phyloP scores from a whole-genome alignment of 768 basidiomycete species.

The Nidularia sp. region DNA sequence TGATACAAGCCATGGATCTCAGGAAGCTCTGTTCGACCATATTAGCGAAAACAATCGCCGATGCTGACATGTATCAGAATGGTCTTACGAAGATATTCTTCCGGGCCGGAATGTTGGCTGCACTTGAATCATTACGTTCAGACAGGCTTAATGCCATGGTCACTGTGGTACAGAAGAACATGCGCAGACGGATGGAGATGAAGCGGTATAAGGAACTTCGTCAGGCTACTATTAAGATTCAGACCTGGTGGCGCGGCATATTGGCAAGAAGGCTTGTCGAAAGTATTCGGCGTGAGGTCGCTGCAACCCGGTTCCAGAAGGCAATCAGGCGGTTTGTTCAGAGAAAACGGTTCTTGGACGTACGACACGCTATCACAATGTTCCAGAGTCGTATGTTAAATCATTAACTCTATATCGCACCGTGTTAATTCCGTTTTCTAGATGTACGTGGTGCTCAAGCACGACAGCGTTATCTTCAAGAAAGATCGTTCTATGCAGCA shows the following conservation, averaged over 20 bases:
- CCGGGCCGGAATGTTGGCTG: conserved; percentile 97
- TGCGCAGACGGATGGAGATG: conserved; percentile 80
- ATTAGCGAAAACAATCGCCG: conserved; percentile 81
- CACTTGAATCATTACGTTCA: conserved; percentile 86
- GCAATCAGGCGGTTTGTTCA: conserved; percentile 70
- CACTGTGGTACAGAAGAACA: conserved; percentile 96
- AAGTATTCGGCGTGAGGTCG: conserved; percentile 64
- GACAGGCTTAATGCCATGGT: conserved; percentile 86
- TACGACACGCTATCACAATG: conserved; percentile 57
- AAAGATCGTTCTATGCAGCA: conserved; percentile 58
- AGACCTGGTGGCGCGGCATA: conserved; percentile 94
- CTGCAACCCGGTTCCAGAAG: conserved; percentile 75
- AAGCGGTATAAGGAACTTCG: conserved; percentile 75
- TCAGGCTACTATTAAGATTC: conserved; percentile 74
- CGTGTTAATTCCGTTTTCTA: conserved; percentile 18
- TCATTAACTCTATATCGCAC: background rate
- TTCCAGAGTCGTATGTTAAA: conserved; percentile 80
- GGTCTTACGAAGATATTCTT: conserved; percentile 99
- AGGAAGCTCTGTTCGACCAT: conserved; percentile 80
- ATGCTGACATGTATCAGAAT: conserved; percentile 94
- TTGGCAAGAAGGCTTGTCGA: conserved; percentile 70
- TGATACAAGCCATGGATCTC: conserved; percentile 81
- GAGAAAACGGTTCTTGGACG: conserved; percentile 62
- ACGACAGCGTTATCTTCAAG: conserved; percentile 53
- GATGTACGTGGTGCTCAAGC: conserved; percentile 75